Base-by-base conservation (phyloP, 768 basidiomycete species). In the Melanogaster broomeanus region DNA sequence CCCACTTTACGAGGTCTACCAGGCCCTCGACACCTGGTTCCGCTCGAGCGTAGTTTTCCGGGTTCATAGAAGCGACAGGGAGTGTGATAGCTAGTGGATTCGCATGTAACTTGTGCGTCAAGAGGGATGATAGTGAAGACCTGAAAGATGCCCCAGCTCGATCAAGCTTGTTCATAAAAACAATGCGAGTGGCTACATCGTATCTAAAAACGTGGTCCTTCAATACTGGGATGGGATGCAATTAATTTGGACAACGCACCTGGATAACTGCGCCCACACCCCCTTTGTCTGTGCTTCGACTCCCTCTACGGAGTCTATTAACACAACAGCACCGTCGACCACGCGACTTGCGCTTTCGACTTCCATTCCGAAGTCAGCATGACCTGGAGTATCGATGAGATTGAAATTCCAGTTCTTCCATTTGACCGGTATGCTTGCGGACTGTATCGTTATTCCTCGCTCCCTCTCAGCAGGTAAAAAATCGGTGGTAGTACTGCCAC, bases 281-380 rank as follows among this genome's bases (percentile, higher is more conserved):
- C 88, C 90, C 66, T 84, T 87, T 0, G 93, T 95, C 64, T 95
- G 92, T 11, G 90, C 83, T 67, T 94, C 92, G 6, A 94, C 92
- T 7, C 92, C 92, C 70, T 94, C 92, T 0, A 95, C 92, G 0
- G 91, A 88, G 69, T 95, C 92, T 39, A 95, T 82, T 28, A 95
- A 70, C 27, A 95, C 88, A 25, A 95, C 84, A 15, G 91, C 92
- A 49, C 92, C 93, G 56, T 95, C 92, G 4, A 93, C 83, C 15
- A 95, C 87, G 25, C 92, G 83, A 62, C 91, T 93, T 8, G 93
- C 93, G 61, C 91, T 90, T 70, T 94, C 93, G 24, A 95, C 93
- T 62, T 95, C 92, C 91, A 94, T 93, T n/a, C 92, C 92, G 70
- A 95, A 95, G 66, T 95, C 92, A 5, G 90, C 93, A 70, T 95